These are phyloP conservation scores for Penicillium macrosclerotiorum DNA, from an alignment of 495 filamentous ascomycete species.

Conservation along the genomic window DNA sequence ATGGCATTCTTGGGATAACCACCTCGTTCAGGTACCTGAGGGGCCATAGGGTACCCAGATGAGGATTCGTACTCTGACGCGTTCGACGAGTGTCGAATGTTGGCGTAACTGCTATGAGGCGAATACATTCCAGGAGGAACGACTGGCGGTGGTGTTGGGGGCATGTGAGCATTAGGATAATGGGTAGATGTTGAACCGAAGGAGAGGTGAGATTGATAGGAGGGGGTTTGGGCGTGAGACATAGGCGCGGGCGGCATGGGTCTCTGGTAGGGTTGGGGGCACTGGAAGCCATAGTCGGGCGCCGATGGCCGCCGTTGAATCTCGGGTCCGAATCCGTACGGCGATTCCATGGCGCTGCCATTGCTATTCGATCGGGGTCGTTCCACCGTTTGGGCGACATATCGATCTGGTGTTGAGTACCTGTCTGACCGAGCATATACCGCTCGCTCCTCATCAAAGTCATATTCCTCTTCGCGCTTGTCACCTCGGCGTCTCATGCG, in stretches of 20 bases:
- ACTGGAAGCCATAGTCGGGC: conserved; percentile 50
- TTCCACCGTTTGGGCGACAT: conserved; percentile 41
- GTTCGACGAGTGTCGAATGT: conserved; percentile 37
- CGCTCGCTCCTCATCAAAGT: conserved; percentile 63
- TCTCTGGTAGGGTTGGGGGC: conserved; percentile 35
- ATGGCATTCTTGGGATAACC: conserved; percentile 28
- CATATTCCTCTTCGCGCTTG: conserved; percentile 63
- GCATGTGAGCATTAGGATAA: conserved; percentile 46
- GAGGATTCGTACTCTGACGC: conserved; percentile 36
- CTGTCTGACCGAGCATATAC: conserved; percentile 56
- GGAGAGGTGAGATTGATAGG: conserved; percentile 42
- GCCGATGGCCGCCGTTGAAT: conserved; percentile 53
- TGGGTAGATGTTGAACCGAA: conserved; percentile 41
- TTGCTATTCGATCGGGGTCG: conserved; percentile 76
- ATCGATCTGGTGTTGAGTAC: conserved; percentile 52
- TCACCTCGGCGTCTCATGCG: conserved; percentile 88
- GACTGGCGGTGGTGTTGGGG: conserved; percentile 45
- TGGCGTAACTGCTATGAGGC: conserved; percentile 40
- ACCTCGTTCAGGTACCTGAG: conserved; percentile 21
- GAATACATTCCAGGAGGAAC: conserved; percentile 45
- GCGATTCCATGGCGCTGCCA: conserved; percentile 52
- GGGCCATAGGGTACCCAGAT: conserved; percentile 34
- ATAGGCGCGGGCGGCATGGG: conserved; percentile 36
- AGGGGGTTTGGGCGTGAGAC: conserved; percentile 22
- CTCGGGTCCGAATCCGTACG: conserved; percentile 30